Conservation (phyloP, 495 filamentous ascomycete genomes). For the Aspergillus olivimuriae region DNA sequence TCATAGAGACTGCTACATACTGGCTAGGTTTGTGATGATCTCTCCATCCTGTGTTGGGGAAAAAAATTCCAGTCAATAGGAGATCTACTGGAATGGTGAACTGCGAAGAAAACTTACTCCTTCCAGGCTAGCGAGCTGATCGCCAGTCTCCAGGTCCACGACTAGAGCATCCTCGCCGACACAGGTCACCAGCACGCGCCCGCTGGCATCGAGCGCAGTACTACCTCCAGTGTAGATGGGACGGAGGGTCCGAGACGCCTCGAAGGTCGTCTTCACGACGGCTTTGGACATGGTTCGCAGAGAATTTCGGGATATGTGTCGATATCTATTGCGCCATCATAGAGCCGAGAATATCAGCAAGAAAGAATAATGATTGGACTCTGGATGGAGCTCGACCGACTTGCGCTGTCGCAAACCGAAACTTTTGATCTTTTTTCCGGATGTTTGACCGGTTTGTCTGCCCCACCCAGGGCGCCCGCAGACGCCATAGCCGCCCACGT, state of each 20-base stretch:
- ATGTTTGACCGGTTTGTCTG: slow-evolving; percentile 38
- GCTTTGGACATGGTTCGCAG: slow-evolving; percentile 39
- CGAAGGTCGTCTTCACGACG: slow-evolving; percentile 75
- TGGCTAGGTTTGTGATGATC: slow-evolving; percentile 74
- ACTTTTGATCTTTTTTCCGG: slow-evolving; percentile 34
- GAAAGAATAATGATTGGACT: too few relatives aligned
- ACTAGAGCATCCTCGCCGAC: slow-evolving; percentile 84
- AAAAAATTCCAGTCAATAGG: slow-evolving; percentile 11
- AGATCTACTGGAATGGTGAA: neutral
- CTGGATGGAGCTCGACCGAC: slow-evolving; percentile 2
- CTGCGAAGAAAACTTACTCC: slow-evolving; percentile 55
- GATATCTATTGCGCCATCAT: slow-evolving; percentile 21
- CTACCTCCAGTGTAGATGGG: slow-evolving; percentile 92
- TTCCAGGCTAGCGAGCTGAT: slow-evolving; percentile 78
- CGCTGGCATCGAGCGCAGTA: slow-evolving; percentile 74
- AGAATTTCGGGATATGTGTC: slow-evolving; percentile 3
- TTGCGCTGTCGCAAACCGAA: slow-evolving; percentile 13
- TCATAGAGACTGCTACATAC: slow-evolving; percentile 38
- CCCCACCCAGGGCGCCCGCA: slow-evolving; percentile 27
- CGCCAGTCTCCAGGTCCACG: slow-evolving; percentile 77
- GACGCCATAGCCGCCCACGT: slow-evolving; percentile 18
- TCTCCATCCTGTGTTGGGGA: slow-evolving; percentile 74
- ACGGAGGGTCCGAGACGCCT: slow-evolving; percentile 70
- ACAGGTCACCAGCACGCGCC: slow-evolving; percentile 77
- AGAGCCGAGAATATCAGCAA: slow-evolving; percentile 3